Evolutionary conservation across 2,329 filamentous ascomycete species (phyloP).

Genomic region (Colletotrichum sidae): DNA sequence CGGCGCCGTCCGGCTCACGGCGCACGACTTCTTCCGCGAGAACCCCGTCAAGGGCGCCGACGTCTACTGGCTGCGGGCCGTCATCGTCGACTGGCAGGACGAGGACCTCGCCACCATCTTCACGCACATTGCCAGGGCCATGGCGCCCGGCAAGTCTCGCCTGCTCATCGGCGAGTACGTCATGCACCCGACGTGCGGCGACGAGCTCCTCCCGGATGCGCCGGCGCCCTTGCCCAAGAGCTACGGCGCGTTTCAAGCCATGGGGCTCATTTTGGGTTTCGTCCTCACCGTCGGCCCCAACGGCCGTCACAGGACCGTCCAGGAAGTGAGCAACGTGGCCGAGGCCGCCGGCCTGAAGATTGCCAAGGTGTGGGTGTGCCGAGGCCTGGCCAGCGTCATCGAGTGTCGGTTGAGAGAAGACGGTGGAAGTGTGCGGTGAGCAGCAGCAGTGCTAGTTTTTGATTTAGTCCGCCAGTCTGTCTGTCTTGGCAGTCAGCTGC

Average conservation of each 20-base stretch:
- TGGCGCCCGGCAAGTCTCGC: constrained; percentile 22
- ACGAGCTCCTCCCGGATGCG: constrained; percentile 20
- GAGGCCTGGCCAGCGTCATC: constrained; percentile 26
- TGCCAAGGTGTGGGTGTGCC: constrained; percentile 25
- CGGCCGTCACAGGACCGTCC: constrained; percentile 12
- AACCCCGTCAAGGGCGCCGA: constrained; percentile 66
- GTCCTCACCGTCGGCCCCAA: constrained; percentile 18
- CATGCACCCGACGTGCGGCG: constrained; percentile 28
- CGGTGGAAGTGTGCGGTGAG: background rate
- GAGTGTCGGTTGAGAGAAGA: constrained; percentile 28
- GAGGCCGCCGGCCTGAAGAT: constrained; percentile 23
- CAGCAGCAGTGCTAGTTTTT: background rate
- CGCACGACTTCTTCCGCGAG: constrained; percentile 69
- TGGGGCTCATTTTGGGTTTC: constrained; percentile 15
- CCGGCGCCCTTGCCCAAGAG: constrained; percentile 24
- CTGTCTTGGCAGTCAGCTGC: no score
- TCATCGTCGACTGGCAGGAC: constrained; percentile 34
- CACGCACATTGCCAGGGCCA: constrained; percentile 27
- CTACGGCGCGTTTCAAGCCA: constrained; percentile 25
- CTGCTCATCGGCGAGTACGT: constrained; percentile 34
- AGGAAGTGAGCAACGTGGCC: constrained; percentile 2
- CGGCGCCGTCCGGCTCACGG: constrained; percentile 50
- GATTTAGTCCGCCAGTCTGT: no score
- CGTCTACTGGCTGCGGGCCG: constrained; percentile 40
- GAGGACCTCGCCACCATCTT: constrained; percentile 27